Conservation (phyloP, 2,329 filamentous ascomycete genomes). For the Claviceps sp. region DNA sequence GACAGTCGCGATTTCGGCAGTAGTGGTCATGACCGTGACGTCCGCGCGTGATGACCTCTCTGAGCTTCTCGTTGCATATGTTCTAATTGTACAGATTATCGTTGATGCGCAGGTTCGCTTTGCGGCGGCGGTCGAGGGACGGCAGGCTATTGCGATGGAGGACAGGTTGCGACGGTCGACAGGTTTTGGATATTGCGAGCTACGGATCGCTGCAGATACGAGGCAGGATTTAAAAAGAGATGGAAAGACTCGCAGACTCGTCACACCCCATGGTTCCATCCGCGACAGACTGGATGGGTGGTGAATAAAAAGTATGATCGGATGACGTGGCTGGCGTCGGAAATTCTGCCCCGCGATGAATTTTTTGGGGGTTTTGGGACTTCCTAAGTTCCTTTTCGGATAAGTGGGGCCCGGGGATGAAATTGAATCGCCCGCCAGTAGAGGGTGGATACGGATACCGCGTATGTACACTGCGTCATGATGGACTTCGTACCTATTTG, state of each 20-base stretch:
- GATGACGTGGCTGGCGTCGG: background rate
- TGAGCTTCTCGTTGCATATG: background rate
- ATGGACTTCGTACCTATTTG: too few relatives aligned
- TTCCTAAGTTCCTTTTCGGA: too few relatives aligned
- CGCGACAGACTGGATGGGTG: background rate
- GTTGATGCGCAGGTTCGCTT: background rate
- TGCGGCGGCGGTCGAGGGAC: background rate
- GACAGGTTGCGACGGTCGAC: background rate
- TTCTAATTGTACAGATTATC: background rate
- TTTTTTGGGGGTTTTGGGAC: background rate
- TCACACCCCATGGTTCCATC: slow-evolving; percentile 5
- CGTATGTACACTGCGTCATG: too few relatives aligned
- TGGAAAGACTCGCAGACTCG: background rate
- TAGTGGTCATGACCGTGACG: slow-evolving; percentile 49
- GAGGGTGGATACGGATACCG: too few relatives aligned
- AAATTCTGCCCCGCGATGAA: background rate
- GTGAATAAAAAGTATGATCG: background rate
- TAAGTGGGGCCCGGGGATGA: too few relatives aligned
- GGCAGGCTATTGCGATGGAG: background rate
- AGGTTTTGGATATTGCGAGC: background rate
- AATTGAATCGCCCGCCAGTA: too few relatives aligned
- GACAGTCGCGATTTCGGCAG: slow-evolving; percentile 61
- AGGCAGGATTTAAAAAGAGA: background rate
- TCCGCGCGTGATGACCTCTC: background rate
- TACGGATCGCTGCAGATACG: background rate